phyloP scores from a whole-genome alignment of 179 eudicot genomes.

The Patellifolia procumbens region DNA sequence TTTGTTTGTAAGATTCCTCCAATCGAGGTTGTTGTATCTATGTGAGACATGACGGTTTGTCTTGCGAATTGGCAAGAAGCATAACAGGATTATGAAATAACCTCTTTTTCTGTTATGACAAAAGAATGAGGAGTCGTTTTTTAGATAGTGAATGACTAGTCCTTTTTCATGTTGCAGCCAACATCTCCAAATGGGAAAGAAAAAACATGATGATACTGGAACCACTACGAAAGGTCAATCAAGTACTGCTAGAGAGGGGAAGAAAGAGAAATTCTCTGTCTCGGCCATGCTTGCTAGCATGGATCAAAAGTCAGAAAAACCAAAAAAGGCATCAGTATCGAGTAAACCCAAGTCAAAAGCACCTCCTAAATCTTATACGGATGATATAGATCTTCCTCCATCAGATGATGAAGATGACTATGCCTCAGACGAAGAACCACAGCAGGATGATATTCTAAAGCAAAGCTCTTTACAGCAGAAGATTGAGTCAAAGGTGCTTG shows the following conservation, averaged over 20 bases:
- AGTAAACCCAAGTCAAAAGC: constrained; percentile 58
- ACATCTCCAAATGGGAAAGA: constrained; percentile 60
- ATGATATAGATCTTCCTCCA: constrained; percentile 79
- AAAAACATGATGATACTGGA: constrained; percentile 58
- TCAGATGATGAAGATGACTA: constrained; percentile 72
- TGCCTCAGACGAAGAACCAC: constrained; percentile 40
- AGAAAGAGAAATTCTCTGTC: constrained; percentile 62
- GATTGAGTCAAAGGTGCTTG: constrained; percentile 37
- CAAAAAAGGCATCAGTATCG: constrained; percentile 54
- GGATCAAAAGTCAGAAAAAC: constrained; percentile 74
- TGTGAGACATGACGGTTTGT: not conserved
- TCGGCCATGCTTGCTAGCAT: constrained; percentile 74
- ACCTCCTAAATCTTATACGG: constrained; percentile 50
- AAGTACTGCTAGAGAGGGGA: constrained; percentile 26
- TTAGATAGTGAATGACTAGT: not conserved
- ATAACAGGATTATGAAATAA: not conserved
- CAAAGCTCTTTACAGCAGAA: constrained; percentile 29
- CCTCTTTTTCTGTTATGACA: too few relatives aligned
- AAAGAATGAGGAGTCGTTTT: not conserved
- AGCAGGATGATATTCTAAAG: constrained; percentile 23
- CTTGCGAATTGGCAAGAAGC: not conserved
- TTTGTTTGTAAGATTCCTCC: too few relatives aligned
- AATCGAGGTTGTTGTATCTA: too few relatives aligned
- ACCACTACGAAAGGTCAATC: constrained; percentile 30
- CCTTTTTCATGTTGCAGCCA: not conserved